Conservation (phyloP, 495 filamentous ascomycete genomes). For the Cercophora samala region DNA sequence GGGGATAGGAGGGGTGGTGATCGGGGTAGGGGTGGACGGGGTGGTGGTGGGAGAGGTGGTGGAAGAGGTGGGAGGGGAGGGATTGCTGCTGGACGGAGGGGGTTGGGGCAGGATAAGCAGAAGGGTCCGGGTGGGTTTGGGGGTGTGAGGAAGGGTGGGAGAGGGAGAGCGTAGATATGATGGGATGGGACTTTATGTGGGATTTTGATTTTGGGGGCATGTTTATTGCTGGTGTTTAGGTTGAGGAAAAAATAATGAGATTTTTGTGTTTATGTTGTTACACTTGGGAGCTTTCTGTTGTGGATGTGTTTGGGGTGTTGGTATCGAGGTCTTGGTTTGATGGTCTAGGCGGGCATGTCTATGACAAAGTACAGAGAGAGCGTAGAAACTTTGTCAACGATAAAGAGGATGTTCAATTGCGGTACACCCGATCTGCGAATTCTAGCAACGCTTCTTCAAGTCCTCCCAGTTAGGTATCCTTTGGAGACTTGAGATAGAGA, state of each 20-base stretch:
- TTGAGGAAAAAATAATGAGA: slow-evolving; percentile 15
- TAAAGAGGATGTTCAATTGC: too few species aligned
- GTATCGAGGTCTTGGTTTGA: too few species aligned
- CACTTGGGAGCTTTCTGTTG: too few species aligned
- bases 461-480: too few species aligned
- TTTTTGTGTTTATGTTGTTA: too few species aligned
- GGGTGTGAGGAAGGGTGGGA: slow-evolving; percentile 40
- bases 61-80: slow-evolving; percentile 37
- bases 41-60: slow-evolving; percentile 22
- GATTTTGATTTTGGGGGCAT: neutral
- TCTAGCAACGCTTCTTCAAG: too few species aligned
- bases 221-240: slow-evolving; percentile 14
- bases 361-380: too few species aligned
- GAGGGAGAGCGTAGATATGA: slow-evolving; percentile 12
- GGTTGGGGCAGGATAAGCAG: slow-evolving; percentile 47
- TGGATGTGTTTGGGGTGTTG: too few species aligned
- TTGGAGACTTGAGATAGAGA: too few species aligned
- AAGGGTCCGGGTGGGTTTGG: slow-evolving; percentile 34
- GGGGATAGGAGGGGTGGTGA: slow-evolving; percentile 17
- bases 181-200: neutral
- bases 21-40: slow-evolving; percentile 8
- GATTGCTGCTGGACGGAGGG: slow-evolving; percentile 45
- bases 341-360: too few species aligned
- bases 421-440: too few species aligned
- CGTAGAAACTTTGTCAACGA: too few species aligned